Evolutionary conservation across 2,329 filamentous ascomycete species (phyloP).

Genomic region (Penicillium polonicum): DNA sequence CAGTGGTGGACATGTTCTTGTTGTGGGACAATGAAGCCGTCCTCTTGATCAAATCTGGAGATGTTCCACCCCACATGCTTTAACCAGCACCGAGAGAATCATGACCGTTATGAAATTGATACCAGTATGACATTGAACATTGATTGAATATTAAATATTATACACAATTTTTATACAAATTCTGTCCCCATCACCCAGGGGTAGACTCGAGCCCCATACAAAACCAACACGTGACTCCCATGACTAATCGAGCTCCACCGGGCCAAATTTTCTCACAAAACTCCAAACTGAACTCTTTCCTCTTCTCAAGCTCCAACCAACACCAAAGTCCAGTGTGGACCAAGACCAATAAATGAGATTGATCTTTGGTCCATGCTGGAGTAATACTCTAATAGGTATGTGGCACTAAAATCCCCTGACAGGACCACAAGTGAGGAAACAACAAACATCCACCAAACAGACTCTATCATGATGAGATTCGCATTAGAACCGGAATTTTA

Average conservation of each 20-base stretch:
- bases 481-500: constrained; percentile 41
- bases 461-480: constrained; percentile 43
- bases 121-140: background rate
- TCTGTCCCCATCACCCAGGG: background rate
- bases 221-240: constrained; percentile 3
- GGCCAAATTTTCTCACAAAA: constrained; percentile 21
- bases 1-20: constrained; percentile 64
- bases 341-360: constrained; percentile 8
- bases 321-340: constrained; percentile 9
- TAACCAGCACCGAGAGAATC: background rate
- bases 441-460: constrained; percentile 15
- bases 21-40: constrained; percentile 59
- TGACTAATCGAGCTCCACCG: constrained; percentile 20
- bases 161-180: background rate
- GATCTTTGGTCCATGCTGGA: constrained; percentile 8
- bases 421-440: constrained; percentile 1
- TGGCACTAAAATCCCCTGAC: background rate
- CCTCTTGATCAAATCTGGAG: constrained; percentile 36
- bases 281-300: constrained; percentile 5
- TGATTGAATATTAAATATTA: background rate
- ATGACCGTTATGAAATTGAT: background rate
- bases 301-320: constrained; percentile 1
- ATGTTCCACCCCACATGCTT: background rate
- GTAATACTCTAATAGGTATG: constrained; percentile 3
- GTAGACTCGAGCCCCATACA: background rate